These are phyloP conservation scores for Rhodamnia argentea DNA, from an alignment of 345 rosid species.

Conservation along the genomic window DNA sequence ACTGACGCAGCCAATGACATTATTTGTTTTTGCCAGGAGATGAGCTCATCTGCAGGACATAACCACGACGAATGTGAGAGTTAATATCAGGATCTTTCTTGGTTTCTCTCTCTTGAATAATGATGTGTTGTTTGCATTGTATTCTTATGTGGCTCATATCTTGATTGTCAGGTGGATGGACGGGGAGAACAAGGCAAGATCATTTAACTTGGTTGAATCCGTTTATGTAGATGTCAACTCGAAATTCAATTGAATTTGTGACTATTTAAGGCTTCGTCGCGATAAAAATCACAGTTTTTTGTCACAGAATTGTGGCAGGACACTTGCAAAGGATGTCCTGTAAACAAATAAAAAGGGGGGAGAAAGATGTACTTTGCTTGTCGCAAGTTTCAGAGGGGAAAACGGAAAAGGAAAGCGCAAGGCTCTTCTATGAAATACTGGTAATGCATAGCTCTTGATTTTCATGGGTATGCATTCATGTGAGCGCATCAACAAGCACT, in stretches of 20 bases:
- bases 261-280: not conserved
- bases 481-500: not conserved
- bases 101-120: not conserved
- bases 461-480: not conserved
- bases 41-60: conserved; percentile 12
- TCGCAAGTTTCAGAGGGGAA: conserved; percentile 36
- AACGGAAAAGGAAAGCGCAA: conserved; percentile 49
- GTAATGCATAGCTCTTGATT: conserved; percentile 25
- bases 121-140: not conserved
- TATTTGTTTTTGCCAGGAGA: conserved; percentile 12
- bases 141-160: not conserved
- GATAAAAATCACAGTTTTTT: not conserved
- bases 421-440: conserved; percentile 83
- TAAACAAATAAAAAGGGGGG: conserved; percentile 17
- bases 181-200: conserved; percentile 44
- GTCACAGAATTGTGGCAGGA: conserved; percentile 41
- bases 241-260: not conserved
- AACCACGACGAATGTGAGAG: conserved; percentile 24
- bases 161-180: conserved; percentile 44
- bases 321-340: conserved; percentile 34
- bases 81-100: not conserved
- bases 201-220: not conserved
- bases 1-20: not conserved
- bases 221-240: not conserved
- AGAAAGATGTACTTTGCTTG: conserved; percentile 45